These are phyloP conservation scores for Quercus tomentella DNA, from an alignment of 331 rosid species.

Conservation along the genomic window DNA sequence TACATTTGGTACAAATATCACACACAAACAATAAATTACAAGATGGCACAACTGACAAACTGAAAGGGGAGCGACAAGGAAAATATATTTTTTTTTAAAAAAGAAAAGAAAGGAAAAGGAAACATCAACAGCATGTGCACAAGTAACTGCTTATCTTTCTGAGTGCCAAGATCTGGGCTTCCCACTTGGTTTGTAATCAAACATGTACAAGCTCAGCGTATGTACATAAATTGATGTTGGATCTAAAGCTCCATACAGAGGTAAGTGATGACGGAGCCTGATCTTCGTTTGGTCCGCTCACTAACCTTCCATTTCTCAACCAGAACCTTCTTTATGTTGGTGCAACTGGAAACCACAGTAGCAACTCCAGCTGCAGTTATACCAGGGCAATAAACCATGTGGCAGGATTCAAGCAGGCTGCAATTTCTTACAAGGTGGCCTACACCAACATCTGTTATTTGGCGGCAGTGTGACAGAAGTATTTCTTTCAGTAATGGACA, in stretches of 20 bases:
- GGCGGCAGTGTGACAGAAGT: conserved; percentile 85
- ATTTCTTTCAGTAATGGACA: conserved; percentile 73
- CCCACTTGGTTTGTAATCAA: background rate
- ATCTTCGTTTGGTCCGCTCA: conserved; percentile 70
- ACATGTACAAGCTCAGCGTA: background rate
- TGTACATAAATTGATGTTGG: background rate
- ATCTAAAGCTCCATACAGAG: conserved; percentile 70
- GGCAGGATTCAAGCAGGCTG: conserved; percentile 74
- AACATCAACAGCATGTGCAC: background rate
- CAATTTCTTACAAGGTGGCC: conserved; percentile 69
- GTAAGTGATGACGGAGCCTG: conserved; percentile 73
- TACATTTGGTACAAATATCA: no score
- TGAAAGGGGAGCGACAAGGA: no score
- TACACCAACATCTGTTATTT: conserved; percentile 76
- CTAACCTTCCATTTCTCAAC: conserved; percentile 98
- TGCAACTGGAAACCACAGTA: conserved; percentile 75
- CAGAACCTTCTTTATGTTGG: conserved; percentile 72
- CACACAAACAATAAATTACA: no score
- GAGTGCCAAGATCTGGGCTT: background rate
- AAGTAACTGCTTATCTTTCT: background rate
- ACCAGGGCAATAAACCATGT: conserved; percentile 85
- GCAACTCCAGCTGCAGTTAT: conserved; percentile 83
- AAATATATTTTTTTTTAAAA: background rate
- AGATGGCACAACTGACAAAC: no score
- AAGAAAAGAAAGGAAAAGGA: background rate